phyloP scores from a whole-genome alignment of 345 rosid genomes.

The Populus simonii region DNA sequence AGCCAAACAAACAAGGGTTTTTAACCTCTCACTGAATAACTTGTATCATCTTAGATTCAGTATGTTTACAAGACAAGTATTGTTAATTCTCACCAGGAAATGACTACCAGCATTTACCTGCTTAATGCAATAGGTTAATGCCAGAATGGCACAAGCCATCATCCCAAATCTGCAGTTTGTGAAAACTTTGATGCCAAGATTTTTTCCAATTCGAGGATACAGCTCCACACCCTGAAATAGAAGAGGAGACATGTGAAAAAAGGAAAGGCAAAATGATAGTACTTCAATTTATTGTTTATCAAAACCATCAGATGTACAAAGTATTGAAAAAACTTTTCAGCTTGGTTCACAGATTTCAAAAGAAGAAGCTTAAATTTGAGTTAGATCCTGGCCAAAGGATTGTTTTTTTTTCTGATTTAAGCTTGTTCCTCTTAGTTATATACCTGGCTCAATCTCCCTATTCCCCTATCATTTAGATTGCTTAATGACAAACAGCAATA shows the following conservation, averaged over 20 bases:
- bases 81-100: neutral
- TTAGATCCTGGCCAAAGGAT: no score
- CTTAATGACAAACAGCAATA: neutral
- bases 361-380: no score
- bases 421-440: no score
- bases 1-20: no score
- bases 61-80: no score
- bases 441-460: no score
- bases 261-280: neutral
- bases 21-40: no score
- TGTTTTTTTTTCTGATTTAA: no score
- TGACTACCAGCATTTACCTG: constrained; percentile 53
- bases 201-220: constrained; percentile 93
- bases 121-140: constrained; percentile 90
- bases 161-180: constrained; percentile 95
- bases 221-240: constrained; percentile 87
- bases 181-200: constrained; percentile 94
- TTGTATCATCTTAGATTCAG: no score
- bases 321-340: neutral
- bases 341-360: no score
- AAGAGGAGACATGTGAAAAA: constrained; percentile 13
- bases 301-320: neutral
- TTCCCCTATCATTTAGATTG: no score
- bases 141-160: constrained; percentile 99
- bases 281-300: neutral